Evolutionary conservation across 2,329 filamentous ascomycete genomes (phyloP), one percentile per base, ranked within the genome.

Genomic region (Lanzia echinophila): DNA sequence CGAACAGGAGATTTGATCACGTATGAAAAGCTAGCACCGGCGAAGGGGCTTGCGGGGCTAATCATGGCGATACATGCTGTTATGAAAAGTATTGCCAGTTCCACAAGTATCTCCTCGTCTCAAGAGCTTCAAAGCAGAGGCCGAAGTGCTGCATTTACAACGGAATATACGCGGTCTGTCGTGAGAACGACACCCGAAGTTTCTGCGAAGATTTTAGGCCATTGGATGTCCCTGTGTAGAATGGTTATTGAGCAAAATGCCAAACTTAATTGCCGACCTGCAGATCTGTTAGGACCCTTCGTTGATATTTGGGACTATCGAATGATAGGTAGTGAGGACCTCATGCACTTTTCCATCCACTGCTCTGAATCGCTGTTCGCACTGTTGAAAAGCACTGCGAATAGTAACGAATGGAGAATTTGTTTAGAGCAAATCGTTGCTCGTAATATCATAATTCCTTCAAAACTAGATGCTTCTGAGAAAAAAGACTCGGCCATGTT

Each of bases 361-460:
- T 67, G 63, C 41, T 62, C 68, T n/a, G 51, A 57, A 24, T 58
- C 63, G 32, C 38, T 65, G 6, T 49, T 70, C 32, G 56, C 56
- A 46, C 53, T 70, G 19, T 54, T 71, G 6, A 54, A 58, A 57
- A n/a, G 17, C 28, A 45, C 47, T 11, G 47, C 57, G 24, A 46
- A 20, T 43, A 54, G 28, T 31, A 36, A 47, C 19, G 41, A 47
- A 20, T 68, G 63, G 64, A 48, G 38, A 22, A 24, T 49, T 24
- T 54, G 60, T 38, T 50, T 70, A 22, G 69, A 70, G 46, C 60
- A 63, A 47, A 56, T 70, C 15, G 36, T 69, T 12, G 67, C 68
- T 31, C 59, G 63, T 6, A 69, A 70, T 56, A 62, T 70, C 24
- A 62, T 70, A 11, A 62, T 70, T 34, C 68, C 69, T 48, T 60